These are phyloP conservation scores for Rhizopogon roseolus DNA, from an alignment of 768 basidiomycete genomes.

Conservation along the genomic window DNA sequence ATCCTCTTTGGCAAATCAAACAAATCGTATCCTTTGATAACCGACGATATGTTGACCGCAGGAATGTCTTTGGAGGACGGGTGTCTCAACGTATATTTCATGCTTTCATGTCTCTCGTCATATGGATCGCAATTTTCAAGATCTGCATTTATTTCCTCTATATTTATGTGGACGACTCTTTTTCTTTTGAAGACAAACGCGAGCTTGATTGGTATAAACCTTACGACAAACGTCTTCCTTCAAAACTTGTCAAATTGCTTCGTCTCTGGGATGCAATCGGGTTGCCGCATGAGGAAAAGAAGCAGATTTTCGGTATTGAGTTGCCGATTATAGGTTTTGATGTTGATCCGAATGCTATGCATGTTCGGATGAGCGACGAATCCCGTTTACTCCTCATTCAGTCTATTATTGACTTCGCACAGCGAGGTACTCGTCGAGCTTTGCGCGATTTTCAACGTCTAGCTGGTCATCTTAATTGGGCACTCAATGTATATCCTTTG, in stretches of 20 bases:
- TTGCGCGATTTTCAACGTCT: constrained; percentile 25
- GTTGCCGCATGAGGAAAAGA: constrained; percentile 24
- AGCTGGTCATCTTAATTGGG: constrained; percentile 36
- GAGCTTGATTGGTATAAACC: neutral
- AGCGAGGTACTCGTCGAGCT: neutral
- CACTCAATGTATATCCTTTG: constrained; percentile 32
- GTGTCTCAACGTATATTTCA: constrained; percentile 21
- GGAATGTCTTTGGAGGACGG: constrained; percentile 19
- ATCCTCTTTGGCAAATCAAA: constrained; percentile 36
- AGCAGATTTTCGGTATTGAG: constrained; percentile 22
- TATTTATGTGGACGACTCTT: constrained; percentile 27
- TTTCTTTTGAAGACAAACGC: neutral
- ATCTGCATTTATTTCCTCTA: constrained; percentile 8
- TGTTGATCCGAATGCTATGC: constrained; percentile 23
- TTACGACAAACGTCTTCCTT: neutral
- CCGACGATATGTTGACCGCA: constrained; percentile 13
- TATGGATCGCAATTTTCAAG: constrained; percentile 22
- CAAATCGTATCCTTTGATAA: constrained; percentile 28
- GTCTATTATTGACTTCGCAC: constrained; percentile 7
- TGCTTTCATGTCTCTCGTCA: constrained; percentile 26
- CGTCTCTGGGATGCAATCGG: constrained; percentile 25
- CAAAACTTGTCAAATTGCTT: constrained; percentile 13
- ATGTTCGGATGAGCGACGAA: constrained; percentile 14
- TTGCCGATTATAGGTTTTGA: constrained; percentile 34
- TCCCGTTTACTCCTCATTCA: constrained; percentile 12